Base-by-base conservation (phyloP, 768 basidiomycete species). In the Mycena sanguinolenta region DNA sequence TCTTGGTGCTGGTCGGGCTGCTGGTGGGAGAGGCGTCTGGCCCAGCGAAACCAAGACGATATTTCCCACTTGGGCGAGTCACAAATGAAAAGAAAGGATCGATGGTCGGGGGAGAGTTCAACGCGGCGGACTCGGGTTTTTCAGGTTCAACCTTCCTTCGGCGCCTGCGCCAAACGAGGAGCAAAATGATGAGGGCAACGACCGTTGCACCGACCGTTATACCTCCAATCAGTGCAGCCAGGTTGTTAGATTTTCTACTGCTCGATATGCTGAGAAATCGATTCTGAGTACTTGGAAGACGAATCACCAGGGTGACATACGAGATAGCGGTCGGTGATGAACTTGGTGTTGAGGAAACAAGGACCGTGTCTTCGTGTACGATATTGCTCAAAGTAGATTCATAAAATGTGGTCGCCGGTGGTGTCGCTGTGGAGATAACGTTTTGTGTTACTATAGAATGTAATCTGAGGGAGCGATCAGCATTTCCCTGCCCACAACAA, bases 11-110 rank as follows among this genome's bases (percentile, higher is more conserved):
- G 30, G 8, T 39, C 46, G 23, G 65, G 34, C 53, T 55, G 28
- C 39, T 39, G 39, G 39, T 7, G 9, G 32, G 10, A 4, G 32
- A 39, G 13, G 13, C 39, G 3, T 39, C 13, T 39, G 10, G 39
- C 16, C 39, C 13, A 14, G 39, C 8, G 3, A 39, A 17, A 14
- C 34, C 19, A 60, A 14, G 17, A 39, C n/a, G 8, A 13, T 42
- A 38, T 58, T 66, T 71, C 60, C 49, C 70, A 21, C 30, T 58
- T 6, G 46, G 30, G 2, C 32, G 32, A 9, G 58, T 46, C 1
- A 49, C 23, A 52, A 71, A 63, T 16, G n/a, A 19, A 28, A 71
- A 55, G 55, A 71, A 71, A 1, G 69, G 63, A 9, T 58, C 52
- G 36, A 65, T 52, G 0, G 62, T 36, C 57, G 58, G 36, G 10